A percentile compares a stretch with the other conserved stretches of the same genome.
phyloP scores from a whole-genome alignment of 306 rosid genomes.

The Glycyrrhiza uralensis region DNA sequence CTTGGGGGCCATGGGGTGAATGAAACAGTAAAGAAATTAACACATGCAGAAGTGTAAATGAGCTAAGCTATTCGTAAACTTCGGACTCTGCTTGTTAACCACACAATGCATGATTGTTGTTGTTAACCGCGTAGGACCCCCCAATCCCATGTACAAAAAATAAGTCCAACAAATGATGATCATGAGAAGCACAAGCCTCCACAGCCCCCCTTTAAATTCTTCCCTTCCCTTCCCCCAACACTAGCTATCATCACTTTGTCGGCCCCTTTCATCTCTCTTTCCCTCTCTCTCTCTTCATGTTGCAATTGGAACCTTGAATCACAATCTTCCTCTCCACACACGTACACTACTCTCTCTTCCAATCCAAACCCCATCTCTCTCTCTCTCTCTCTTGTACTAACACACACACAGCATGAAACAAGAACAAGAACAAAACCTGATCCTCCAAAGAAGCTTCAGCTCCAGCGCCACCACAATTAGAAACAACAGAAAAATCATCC shows the following conservation, averaged over 20 bases:
- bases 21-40: too few species aligned
- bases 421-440: constrained; percentile 40
- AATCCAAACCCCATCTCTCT: not conserved
- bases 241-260: constrained; percentile 78
- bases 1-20: too few species aligned
- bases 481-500: constrained; percentile 44
- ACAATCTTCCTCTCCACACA: constrained; percentile 2
- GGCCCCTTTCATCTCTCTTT: constrained; percentile 29
- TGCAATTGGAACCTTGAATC: constrained; percentile 14
- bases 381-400: not conserved
- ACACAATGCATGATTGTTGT: too few species aligned
- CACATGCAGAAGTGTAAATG: too few species aligned
- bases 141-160: constrained; percentile 27
- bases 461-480: constrained; percentile 31
- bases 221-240: constrained; percentile 48
- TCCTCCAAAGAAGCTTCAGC: constrained; percentile 51
- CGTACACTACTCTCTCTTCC: not conserved
- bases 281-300: not conserved
- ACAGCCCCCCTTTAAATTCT: constrained; percentile 62
- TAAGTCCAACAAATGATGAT: constrained; percentile 45
- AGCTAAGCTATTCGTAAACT: too few species aligned
- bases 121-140: constrained; percentile 27
- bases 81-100: too few species aligned
- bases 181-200: constrained; percentile 59
- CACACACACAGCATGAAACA: constrained; percentile 46